Base-by-base conservation (phyloP, 2,329 filamentous ascomycete genomes). In the Hymenoscyphus infarciens region DNA sequence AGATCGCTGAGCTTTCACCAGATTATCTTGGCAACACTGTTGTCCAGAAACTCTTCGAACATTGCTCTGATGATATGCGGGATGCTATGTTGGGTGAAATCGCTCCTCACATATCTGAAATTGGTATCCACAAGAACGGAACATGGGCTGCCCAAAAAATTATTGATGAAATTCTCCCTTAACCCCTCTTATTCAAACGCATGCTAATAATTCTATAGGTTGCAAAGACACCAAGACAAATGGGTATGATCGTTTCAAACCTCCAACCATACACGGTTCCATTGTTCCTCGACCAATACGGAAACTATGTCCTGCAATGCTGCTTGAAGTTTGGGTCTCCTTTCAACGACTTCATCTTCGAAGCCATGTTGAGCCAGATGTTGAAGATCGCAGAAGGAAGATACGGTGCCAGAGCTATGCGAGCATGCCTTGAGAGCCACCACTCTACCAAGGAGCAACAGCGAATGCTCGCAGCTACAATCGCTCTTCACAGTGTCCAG, bases 81-180 rank as follows among this genome's bases (percentile, higher is more conserved):
- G 92, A 97, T 75, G 88, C 90, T 62, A 98, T 99, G 95, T 81
- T 99, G 63, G 78, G 81, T 15, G 87, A 93, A 73, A 96, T 99
- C 71, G 87, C 90, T 2, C 93, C 94, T 63, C 93, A 97, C 74
- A 84, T 98, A 74, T 92, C 94, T 29, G 93, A 98, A 77, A 97
- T 98, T 77, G 95, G 95, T 71, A 88, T 97, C 7, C 95, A 99
- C 83, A 99, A 99, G 84, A 99, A 99, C 72, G 95, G 95, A 66
- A 99, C 95, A 1, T 99, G 95, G 95, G 95, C 95, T 61, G 95
- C 95, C 1, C 95, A 99, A 78, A 99, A 98, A 83, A 98, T 99
- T 72, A 98, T 99, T 69, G 94, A 98, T 72, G 92, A n/a, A n/a
- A n/a, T n/a, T n/a, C n/a, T n/a, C n/a, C n/a, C n/a, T n/a, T n/a